These are phyloP conservation scores for Picea sitchensis DNA, from an alignment of 75 land plant genomes.

Conservation along the genomic window DNA sequence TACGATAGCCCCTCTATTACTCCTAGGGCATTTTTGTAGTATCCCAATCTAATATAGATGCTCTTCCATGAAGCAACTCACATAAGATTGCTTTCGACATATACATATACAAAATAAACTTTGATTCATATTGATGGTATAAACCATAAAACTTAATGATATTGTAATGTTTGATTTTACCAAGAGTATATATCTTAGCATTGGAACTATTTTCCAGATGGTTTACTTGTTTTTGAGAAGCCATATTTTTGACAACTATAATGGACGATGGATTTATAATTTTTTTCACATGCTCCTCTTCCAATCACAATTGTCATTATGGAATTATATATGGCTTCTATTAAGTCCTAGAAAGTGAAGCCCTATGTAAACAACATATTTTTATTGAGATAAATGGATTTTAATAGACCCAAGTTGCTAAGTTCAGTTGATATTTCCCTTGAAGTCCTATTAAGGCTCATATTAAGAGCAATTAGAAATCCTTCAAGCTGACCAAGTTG, in stretches of 20 bases:
- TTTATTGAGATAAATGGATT: constrained; percentile 49
- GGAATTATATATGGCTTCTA: constrained; percentile 72
- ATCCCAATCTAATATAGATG: constrained; percentile 65
- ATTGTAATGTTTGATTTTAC: constrained; percentile 73
- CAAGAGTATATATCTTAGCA: constrained; percentile 64
- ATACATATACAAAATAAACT: no score
- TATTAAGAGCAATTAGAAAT: constrained; percentile 65
- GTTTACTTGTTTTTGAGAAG: constrained; percentile 57
- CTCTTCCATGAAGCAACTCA: neutral
- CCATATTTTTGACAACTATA: constrained; percentile 71
- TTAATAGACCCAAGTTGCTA: constrained; percentile 52
- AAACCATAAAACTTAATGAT: constrained; percentile 76
- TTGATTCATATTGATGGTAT: constrained; percentile 23
- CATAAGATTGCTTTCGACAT: no score
- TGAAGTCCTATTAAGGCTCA: constrained; percentile 52
- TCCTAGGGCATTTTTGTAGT: constrained; percentile 73
- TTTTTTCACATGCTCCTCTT: constrained; percentile 84
- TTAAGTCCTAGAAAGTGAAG: constrained; percentile 60
- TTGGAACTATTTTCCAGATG: constrained; percentile 56
- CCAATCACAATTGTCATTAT: constrained; percentile 57
- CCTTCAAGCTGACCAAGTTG: constrained; percentile 49
- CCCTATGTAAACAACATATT: constrained; percentile 57
- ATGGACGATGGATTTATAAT: constrained; percentile 67
- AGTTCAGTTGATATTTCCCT: constrained; percentile 62
- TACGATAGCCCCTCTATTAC: constrained; percentile 85